Evolutionary conservation across 2,329 filamentous ascomycete genomes (phyloP).

Genomic region (Escovopsis sp.): DNA sequence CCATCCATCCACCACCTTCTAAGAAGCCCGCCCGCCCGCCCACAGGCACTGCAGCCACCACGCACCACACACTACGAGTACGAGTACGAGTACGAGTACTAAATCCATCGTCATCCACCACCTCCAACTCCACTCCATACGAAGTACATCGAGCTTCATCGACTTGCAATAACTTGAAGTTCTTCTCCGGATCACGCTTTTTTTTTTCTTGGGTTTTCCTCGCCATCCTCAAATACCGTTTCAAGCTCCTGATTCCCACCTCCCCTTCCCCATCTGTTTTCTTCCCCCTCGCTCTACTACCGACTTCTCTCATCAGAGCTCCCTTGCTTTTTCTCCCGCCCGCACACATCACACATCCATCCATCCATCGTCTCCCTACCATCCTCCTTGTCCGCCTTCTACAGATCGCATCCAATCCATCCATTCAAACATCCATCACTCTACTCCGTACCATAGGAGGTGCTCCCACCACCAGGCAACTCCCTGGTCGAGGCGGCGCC

Average conservation of each 20-base stretch:
- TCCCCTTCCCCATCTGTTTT: not conserved
- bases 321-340: slow-evolving; percentile 1
- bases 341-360: not conserved
- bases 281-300: not conserved
- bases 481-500: too few relatives aligned
- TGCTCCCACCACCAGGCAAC: too few relatives aligned
- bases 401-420: slow-evolving; percentile 12
- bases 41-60: too few relatives aligned
- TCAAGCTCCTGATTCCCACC: too few relatives aligned
- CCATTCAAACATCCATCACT: slow-evolving; percentile 14
- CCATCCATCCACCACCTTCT: too few relatives aligned
- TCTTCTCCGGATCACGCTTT: too few relatives aligned
- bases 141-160: too few relatives aligned
- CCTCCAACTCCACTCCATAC: not conserved
- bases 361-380: not conserved
- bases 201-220: too few relatives aligned
- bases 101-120: not conserved
- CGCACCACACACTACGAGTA: not conserved
- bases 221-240: too few relatives aligned
- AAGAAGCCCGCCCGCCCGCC: too few relatives aligned
- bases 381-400: slow-evolving; percentile 2
- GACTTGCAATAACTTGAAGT: too few relatives aligned
- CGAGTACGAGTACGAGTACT: not conserved
- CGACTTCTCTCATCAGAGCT: slow-evolving; percentile 2
- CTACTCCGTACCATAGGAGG: too few relatives aligned